A percentile compares a stretch with the other conserved stretches of the same genome.
Conservation (phyloP, 139 green algal species). For the Ettlia oleoabundans region DNA sequence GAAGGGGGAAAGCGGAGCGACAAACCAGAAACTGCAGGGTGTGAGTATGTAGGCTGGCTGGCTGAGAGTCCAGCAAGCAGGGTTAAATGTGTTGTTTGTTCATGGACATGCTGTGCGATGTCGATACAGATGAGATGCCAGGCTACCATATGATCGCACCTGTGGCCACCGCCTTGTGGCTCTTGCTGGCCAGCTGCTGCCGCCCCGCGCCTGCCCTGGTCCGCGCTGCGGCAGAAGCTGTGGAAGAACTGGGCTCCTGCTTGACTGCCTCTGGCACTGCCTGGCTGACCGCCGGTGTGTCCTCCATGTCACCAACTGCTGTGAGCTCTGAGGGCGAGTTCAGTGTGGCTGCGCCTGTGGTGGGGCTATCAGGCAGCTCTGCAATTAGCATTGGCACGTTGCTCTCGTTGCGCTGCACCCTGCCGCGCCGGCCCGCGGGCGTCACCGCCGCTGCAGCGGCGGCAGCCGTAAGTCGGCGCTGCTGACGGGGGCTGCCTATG, state of each 20-base stretch:
- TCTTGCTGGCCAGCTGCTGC: conserved; percentile 43
- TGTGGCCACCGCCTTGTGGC: conserved; percentile 41
- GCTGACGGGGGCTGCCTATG: background rate
- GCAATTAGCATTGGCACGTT: conserved; percentile 6
- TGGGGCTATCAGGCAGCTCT: background rate
- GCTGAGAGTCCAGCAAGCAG: background rate
- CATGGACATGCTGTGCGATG: too few relatives aligned
- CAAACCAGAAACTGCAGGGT: background rate
- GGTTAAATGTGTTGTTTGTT: background rate
- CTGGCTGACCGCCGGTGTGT: background rate
- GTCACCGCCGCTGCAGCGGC: background rate
- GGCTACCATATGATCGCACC: too few relatives aligned
- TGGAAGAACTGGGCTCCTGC: background rate
- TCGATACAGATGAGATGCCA: too few relatives aligned
- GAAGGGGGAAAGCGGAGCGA: background rate
- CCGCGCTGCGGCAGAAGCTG: too few relatives aligned
- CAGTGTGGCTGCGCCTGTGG: background rate
- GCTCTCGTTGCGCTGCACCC: conserved; percentile 6
- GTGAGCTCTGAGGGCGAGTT: too few relatives aligned
- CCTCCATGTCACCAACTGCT: background rate
- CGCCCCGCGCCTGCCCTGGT: background rate
- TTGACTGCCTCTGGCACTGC: background rate
- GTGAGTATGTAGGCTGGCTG: background rate
- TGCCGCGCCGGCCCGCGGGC: background rate
- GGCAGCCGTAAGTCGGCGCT: conserved; percentile 2